Conservation (phyloP, 352 stramenopile genomes). For the Pythium aristosporum region DNA sequence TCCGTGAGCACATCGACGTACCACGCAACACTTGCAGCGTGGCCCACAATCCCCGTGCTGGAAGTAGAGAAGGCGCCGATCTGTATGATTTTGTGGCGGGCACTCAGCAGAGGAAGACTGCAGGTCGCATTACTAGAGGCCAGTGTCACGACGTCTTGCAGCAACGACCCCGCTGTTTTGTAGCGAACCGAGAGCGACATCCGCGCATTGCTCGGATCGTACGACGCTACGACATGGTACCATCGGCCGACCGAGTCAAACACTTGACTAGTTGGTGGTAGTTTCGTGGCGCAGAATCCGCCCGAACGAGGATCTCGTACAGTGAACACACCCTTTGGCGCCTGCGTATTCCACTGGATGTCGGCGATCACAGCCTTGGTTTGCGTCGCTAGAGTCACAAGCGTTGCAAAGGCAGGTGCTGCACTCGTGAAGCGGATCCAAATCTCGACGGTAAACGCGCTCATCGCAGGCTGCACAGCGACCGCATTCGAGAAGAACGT, state of each 20-base stretch:
- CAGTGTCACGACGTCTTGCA: slow-evolving; percentile 10
- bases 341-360: slow-evolving; percentile 10
- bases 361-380: slow-evolving; percentile 12
- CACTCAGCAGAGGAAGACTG: slow-evolving; percentile 40
- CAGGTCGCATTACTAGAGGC: slow-evolving; percentile 28
- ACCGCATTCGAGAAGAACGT: slow-evolving; percentile 58
- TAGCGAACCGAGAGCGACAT: slow-evolving; percentile 45
- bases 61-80: slow-evolving; percentile 28
- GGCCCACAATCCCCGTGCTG: slow-evolving; percentile 34
- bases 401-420: background rate
- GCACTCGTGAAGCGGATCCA: slow-evolving; percentile 37
- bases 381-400: slow-evolving; percentile 12
- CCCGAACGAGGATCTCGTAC: slow-evolving; percentile 12
- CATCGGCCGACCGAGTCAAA: slow-evolving; percentile 30
- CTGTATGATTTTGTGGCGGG: slow-evolving; percentile 34
- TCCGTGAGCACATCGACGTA: slow-evolving; percentile 41
- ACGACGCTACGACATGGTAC: slow-evolving; percentile 57
- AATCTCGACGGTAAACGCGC: slow-evolving; percentile 63
- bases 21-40: slow-evolving; percentile 50
- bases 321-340: slow-evolving; percentile 21
- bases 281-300: slow-evolving; percentile 2
- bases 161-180: background rate
- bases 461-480: slow-evolving; percentile 43
- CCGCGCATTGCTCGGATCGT: slow-evolving; percentile 44
- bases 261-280: background rate